Conservation (phyloP, 2,329 filamentous ascomycete genomes). For the Coniochaeta hoffmannii region DNA sequence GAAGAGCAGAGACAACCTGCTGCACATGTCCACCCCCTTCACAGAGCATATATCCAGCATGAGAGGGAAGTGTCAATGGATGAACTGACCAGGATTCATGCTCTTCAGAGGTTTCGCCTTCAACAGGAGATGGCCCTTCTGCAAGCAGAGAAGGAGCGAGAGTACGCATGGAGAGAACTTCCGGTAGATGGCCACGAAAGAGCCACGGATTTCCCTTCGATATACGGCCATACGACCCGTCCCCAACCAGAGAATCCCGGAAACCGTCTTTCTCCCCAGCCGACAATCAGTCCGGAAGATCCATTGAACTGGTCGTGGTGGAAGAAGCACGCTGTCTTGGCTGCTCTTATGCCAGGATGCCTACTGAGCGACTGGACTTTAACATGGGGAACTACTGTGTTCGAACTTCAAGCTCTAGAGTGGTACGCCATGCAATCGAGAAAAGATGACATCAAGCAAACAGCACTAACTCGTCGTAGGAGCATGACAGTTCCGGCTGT, state of each 20-base stretch:
- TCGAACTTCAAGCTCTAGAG: conserved; percentile 9
- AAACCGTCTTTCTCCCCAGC: neutral
- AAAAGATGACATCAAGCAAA: neutral
- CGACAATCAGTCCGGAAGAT: conserved; percentile 8
- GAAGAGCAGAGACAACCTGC: neutral
- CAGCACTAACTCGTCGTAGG: neutral
- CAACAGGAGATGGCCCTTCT: neutral
- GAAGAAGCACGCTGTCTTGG: conserved; percentile 11
- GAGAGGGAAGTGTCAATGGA: neutral
- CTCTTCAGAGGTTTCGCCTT: neutral
- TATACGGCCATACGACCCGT: neutral
- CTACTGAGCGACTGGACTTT: conserved; percentile 11
- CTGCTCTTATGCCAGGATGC: conserved; percentile 10
- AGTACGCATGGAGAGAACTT: neutral
- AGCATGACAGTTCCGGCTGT: conserved; percentile 5
- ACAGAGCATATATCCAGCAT: neutral
- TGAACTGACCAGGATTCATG: neutral
- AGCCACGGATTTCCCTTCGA: neutral
- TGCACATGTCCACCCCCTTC: neutral
- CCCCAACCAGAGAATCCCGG: neutral
- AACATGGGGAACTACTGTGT: conserved; percentile 11
- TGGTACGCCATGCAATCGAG: conserved; percentile 2
- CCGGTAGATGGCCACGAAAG: neutral
- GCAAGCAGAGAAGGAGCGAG: neutral
- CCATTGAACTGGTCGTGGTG: conserved; percentile 14